Evolutionary conservation across 345 rosid genomes (phyloP).

Genomic region (Linum usitatissimum): DNA sequence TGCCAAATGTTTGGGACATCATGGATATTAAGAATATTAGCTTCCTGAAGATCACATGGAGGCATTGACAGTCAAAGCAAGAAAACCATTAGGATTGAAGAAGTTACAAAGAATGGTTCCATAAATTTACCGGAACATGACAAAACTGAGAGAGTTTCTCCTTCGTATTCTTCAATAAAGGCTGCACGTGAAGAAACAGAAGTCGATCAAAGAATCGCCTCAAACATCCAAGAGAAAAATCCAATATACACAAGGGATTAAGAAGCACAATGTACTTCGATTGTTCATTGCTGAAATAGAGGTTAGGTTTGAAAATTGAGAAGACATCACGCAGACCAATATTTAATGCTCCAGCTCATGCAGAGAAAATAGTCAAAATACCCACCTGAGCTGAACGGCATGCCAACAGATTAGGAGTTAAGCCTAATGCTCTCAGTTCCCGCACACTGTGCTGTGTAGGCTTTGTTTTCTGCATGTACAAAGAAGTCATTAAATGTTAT

Average conservation of each 20-base stretch:
- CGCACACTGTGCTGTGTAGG: constrained; percentile 30
- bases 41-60: constrained; percentile 15
- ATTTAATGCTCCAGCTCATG: not conserved
- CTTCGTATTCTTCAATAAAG: constrained; percentile 19
- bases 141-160: constrained; percentile 29
- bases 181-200: constrained; percentile 17
- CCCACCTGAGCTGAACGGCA: constrained; percentile 30
- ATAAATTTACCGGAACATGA: constrained; percentile 44
- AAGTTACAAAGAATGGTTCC: constrained; percentile 11
- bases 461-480: constrained; percentile 24
- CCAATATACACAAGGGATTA: too few species aligned
- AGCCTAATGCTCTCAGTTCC: constrained; percentile 29
- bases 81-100: constrained; percentile 2
- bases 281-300: too few species aligned
- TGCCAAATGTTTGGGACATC: constrained; percentile 32
- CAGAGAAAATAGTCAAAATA: not conserved
- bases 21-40: constrained; percentile 28
- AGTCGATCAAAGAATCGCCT: not conserved
- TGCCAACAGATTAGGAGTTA: constrained; percentile 27
- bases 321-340: too few species aligned
- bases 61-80: not conserved
- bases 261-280: too few species aligned
- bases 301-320: too few species aligned
- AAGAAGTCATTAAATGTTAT: not conserved
- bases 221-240: too few species aligned